These are phyloP conservation scores for Periconia sp. DNA, from an alignment of 2,329 filamentous ascomycete genomes.

Conservation along the genomic window DNA sequence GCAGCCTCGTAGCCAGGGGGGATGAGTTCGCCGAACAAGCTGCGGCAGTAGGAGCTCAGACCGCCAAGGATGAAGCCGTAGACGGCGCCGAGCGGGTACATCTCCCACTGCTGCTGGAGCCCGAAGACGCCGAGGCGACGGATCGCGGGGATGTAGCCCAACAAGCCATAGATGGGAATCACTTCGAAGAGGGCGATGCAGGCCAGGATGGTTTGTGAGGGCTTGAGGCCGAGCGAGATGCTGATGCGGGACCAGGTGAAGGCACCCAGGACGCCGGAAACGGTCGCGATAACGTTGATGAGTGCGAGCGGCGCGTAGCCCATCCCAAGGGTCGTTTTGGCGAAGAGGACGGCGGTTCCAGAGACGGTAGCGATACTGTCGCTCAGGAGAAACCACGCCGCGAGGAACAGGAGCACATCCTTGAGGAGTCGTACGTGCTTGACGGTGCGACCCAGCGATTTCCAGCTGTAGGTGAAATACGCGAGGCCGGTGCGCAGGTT, in stretches of 20 bases:
- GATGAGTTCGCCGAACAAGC: slow-evolving; percentile 89
- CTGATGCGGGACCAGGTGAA: slow-evolving; percentile 87
- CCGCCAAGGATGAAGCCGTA: slow-evolving; percentile 96
- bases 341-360: slow-evolving; percentile 91
- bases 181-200: slow-evolving; percentile 89
- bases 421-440: slow-evolving; percentile 70
- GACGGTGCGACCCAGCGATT: slow-evolving; percentile 77
- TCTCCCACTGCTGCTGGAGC: slow-evolving; percentile 93
- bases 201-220: slow-evolving; percentile 87
- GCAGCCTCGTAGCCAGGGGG: slow-evolving; percentile 92
- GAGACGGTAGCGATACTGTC: slow-evolving; percentile 94
- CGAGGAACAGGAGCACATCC: slow-evolving; percentile 77
- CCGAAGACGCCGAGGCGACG: slow-evolving; percentile 74
- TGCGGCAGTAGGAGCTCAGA: slow-evolving; percentile 86
- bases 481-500: slow-evolving; percentile 58
- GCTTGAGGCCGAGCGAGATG: slow-evolving; percentile 66
- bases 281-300: slow-evolving; percentile 90
- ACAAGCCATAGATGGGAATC: slow-evolving; percentile 86
- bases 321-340: slow-evolving; percentile 92
- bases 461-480: slow-evolving; percentile 85
- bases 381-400: slow-evolving; percentile 90
- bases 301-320: slow-evolving; percentile 81
- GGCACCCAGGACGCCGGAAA: slow-evolving; percentile 81
- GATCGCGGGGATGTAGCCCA: slow-evolving; percentile 84
- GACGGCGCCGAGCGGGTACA: slow-evolving; percentile 88